Conservation (phyloP, 768 basidiomycete species). For the Pleurotus pulmonarius region DNA sequence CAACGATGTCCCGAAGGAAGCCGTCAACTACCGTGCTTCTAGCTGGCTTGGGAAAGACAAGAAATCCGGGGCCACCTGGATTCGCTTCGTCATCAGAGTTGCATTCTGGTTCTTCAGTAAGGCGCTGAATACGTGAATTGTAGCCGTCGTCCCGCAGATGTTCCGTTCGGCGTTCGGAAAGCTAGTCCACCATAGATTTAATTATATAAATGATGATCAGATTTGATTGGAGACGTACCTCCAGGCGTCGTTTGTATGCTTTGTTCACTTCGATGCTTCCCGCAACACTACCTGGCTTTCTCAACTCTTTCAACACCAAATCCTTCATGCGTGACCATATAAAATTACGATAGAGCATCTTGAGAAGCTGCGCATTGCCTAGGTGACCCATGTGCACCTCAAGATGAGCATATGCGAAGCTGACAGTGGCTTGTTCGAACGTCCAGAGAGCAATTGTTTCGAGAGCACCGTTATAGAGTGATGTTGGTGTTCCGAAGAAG, state of each 20-base stretch:
- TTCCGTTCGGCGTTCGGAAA: neutral
- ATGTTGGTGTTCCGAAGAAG: neutral
- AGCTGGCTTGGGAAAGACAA: neutral
- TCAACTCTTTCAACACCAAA: neutral
- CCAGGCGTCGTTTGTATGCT: neutral
- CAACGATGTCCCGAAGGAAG: neutral
- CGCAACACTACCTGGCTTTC: neutral
- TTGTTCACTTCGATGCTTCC: neutral
- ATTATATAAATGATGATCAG: neutral
- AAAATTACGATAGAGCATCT: neutral
- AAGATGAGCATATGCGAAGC: neutral
- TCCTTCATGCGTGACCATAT: neutral
- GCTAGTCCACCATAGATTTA: neutral
- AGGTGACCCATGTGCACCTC: neutral
- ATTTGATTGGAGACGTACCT: neutral
- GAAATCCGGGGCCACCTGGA: neutral
- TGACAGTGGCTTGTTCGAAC: neutral
- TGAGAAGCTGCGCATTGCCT: neutral
- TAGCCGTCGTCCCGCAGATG: neutral
- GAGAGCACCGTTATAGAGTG: neutral
- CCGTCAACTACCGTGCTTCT: neutral
- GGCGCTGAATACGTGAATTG: neutral
- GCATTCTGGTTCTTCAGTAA: neutral
- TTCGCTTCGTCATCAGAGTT: neutral
- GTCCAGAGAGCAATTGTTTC: neutral